A percentile compares a stretch with the other conserved stretches of the same genome.
phyloP scores from a whole-genome alignment of 768 basidiomycete genomes.

The Amanita fuliginea region DNA sequence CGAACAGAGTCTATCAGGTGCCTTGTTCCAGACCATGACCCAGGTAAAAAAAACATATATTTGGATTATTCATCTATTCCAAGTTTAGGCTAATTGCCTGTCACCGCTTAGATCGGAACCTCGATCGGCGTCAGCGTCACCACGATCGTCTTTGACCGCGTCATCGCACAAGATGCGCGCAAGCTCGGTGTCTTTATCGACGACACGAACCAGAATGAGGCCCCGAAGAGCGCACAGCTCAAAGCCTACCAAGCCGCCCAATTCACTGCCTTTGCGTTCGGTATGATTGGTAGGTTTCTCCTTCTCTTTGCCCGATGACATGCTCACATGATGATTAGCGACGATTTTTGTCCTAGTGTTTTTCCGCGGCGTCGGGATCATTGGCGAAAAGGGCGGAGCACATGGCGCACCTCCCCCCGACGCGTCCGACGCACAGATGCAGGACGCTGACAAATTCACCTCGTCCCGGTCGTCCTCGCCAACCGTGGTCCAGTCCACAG shows the following conservation, averaged over 20 bases:
- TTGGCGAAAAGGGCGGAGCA: constrained; percentile 6
- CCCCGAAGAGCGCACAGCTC: constrained; percentile 28
- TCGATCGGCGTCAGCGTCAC: constrained; percentile 61
- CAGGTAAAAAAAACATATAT: constrained; percentile 28
- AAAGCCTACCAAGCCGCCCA: constrained; percentile 49
- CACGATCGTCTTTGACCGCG: constrained; percentile 59
- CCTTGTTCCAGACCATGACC: constrained; percentile 69
- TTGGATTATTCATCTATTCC: too few species aligned
- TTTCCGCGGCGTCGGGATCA: constrained; percentile 20
- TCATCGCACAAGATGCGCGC: constrained; percentile 22
- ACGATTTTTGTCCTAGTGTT: constrained; percentile 14
- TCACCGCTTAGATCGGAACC: constrained; percentile 36
- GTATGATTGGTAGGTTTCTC: constrained; percentile 36
- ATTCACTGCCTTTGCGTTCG: constrained; percentile 57
- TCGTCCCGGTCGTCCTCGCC: not conserved
- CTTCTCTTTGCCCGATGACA: not conserved
- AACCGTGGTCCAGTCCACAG: not conserved
- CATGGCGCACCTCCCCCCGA: not conserved
- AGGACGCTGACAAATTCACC: not conserved
- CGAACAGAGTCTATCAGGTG: constrained; percentile 71
- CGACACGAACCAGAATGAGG: constrained; percentile 8
- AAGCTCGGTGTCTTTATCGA: constrained; percentile 20
- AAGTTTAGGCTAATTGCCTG: too few species aligned
- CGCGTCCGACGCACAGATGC: too few species aligned
- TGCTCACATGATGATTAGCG: constrained; percentile 7